Conservation (phyloP, 192 early-diverging fungal species). For the Linnemannia elongata region DNA sequence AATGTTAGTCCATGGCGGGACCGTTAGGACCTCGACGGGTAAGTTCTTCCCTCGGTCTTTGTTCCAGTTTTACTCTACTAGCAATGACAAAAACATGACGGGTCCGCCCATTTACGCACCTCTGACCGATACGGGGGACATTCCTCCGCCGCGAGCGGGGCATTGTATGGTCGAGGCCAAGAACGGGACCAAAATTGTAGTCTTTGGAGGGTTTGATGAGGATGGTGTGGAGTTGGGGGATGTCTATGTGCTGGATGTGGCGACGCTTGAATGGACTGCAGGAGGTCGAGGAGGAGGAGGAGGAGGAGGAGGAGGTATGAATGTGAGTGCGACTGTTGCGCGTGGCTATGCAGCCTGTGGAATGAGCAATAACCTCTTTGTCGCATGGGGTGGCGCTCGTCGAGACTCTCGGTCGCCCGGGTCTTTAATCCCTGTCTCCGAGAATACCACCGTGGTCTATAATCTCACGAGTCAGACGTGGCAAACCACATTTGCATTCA, state of each 20-base stretch:
- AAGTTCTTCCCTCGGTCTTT: neutral
- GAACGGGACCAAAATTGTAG: constrained; percentile 11
- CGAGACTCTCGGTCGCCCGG: neutral
- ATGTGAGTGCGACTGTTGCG: neutral
- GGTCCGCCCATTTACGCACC: neutral
- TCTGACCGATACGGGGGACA: neutral
- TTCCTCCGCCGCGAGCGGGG: constrained; percentile 11
- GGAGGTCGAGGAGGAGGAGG: neutral
- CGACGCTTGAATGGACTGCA: constrained; percentile 9
- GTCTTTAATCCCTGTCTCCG: neutral
- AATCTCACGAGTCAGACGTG: constrained; percentile 23
- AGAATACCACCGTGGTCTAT: constrained; percentile 11
- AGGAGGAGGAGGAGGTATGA: neutral
- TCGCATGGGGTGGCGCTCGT: constrained; percentile 9
- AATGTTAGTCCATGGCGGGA: constrained; percentile 22
- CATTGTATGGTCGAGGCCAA: constrained; percentile 24
- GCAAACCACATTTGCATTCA: neutral
- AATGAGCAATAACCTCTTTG: constrained; percentile 18
- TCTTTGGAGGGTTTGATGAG: constrained; percentile 27
- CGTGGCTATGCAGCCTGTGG: constrained; percentile 6
- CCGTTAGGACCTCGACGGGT: neutral
- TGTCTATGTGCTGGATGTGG: constrained; percentile 22
- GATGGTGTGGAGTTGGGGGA: neutral
- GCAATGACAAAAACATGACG: neutral
- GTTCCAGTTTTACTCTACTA: neutral